Evolutionary conservation across 495 filamentous ascomycete species (phyloP).

Genomic region (Xylaria venustula): DNA sequence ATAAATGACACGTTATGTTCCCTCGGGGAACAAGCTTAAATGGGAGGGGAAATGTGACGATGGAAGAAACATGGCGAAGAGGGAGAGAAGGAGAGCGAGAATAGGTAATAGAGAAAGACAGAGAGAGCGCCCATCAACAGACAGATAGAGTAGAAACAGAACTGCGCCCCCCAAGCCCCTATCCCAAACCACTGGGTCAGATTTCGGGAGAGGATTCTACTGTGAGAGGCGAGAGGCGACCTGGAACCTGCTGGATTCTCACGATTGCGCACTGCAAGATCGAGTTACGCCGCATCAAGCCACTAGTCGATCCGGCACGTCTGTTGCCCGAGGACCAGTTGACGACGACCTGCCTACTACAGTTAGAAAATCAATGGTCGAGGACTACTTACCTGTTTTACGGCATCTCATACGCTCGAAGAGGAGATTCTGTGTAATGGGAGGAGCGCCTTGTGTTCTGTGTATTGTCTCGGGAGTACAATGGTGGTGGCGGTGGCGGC

Average conservation of each 20-base stretch:
- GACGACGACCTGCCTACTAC: not conserved
- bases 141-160: not conserved
- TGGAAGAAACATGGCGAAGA: not conserved
- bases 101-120: not conserved
- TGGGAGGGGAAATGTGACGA: not conserved
- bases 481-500: too few relatives aligned
- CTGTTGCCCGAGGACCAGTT: not conserved
- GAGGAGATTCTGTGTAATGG: not conserved
- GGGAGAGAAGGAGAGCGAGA: not conserved
- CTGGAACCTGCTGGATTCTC: not conserved
- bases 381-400: too few relatives aligned
- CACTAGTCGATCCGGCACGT: not conserved
- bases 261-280: constrained; percentile 34
- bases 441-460: too few relatives aligned
- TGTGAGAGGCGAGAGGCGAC: not conserved
- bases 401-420: not conserved
- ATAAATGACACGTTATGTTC: not conserved
- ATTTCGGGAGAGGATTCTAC: not conserved
- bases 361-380: not conserved
- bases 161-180: not conserved
- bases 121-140: not conserved
- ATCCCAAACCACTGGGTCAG: not conserved
- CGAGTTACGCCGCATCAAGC: constrained; percentile 32
- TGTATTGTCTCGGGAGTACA: too few relatives aligned
- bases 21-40: not conserved